phyloP scores from a whole-genome alignment of 192 early-diverging fungal species.

The Irineochytrium annulatum region DNA sequence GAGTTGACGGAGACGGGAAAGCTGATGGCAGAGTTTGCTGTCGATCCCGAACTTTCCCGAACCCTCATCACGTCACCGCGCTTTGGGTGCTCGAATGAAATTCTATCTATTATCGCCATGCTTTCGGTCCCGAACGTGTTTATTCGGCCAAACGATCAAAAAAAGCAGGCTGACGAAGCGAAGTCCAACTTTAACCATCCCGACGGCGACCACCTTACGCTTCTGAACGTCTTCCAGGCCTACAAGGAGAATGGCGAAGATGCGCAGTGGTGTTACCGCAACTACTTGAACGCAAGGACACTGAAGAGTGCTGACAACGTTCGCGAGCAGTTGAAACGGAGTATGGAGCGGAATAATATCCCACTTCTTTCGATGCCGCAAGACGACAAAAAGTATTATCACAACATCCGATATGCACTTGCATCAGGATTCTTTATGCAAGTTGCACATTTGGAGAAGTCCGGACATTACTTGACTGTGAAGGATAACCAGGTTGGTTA shows the following conservation, averaged over 20 bases:
- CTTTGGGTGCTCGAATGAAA: slow-evolving; percentile 89
- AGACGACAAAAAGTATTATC: slow-evolving; percentile 70
- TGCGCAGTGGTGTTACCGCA: slow-evolving; percentile 87
- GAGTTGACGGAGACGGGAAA: slow-evolving; percentile 80
- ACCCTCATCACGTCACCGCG: slow-evolving; percentile 83
- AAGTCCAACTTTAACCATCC: slow-evolving; percentile 90
- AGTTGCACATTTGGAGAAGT: slow-evolving; percentile 85
- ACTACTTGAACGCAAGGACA: slow-evolving; percentile 85
- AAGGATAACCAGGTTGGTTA: slow-evolving; percentile 97
- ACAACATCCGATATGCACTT: slow-evolving; percentile 85
- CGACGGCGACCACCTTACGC: slow-evolving; percentile 93
- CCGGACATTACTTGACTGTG: slow-evolving; percentile 81
- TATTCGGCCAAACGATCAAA: slow-evolving; percentile 84
- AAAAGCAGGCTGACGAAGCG: slow-evolving; percentile 83
- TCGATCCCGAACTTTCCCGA: slow-evolving; percentile 94
- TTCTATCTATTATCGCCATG: slow-evolving; percentile 91
- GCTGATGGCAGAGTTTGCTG: slow-evolving; percentile 91
- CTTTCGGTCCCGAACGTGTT: slow-evolving; percentile 85
- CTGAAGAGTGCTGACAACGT: slow-evolving; percentile 92
- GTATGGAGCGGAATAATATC: slow-evolving; percentile 71
- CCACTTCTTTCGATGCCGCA: slow-evolving; percentile 68
- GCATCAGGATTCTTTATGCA: slow-evolving; percentile 98
- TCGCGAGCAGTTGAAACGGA: slow-evolving; percentile 78
- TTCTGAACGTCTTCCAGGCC: slow-evolving; percentile 95
- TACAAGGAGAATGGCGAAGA: slow-evolving; percentile 75